phyloP scores from a whole-genome alignment of 768 basidiomycete species.

The Coprinellus micaceus region DNA sequence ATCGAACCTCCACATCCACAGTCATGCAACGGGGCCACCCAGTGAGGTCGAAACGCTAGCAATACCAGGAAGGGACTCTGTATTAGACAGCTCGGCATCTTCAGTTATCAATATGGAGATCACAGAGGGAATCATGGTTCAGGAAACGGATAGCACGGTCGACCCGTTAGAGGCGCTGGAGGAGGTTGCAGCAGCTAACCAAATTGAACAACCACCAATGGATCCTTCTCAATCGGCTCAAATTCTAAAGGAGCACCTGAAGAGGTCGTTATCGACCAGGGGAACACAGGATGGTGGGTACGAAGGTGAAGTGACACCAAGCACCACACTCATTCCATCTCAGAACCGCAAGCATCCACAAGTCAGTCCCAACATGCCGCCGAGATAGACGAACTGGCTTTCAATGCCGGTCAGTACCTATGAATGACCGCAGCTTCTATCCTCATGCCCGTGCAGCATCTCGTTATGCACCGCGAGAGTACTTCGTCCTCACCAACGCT shows the following conservation, averaged over 20 bases:
- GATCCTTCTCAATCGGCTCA: conserved; percentile 60
- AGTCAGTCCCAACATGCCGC: conserved; percentile 28
- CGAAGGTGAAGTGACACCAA: background rate
- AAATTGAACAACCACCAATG: conserved; percentile 35
- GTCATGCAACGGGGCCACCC: conserved; percentile 36
- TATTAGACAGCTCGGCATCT: conserved; percentile 63
- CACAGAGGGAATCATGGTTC: conserved; percentile 65
- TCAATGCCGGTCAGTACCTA: conserved; percentile 34
- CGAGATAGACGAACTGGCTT: conserved; percentile 37
- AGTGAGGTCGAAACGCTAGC: conserved; percentile 25
- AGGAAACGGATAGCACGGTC: conserved; percentile 63
- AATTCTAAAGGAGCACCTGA: conserved; percentile 64
- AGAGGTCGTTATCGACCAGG: conserved; percentile 58
- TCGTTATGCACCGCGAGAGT: conserved; percentile 62
- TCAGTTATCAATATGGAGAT: conserved; percentile 67
- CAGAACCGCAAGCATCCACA: conserved; percentile 28
- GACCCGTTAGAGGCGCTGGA: conserved; percentile 59
- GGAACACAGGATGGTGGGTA: conserved; percentile 46
- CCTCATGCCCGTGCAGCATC: conserved; percentile 26
- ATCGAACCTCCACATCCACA: conserved; percentile 54
- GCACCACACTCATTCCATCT: conserved; percentile 5
- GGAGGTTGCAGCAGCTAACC: conserved; percentile 44
- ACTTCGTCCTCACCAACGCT: conserved; percentile 91
- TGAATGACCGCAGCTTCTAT: background rate
- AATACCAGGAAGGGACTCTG: conserved; percentile 25